These are phyloP conservation scores for Cytospora piceicola DNA, from an alignment of 2,329 filamentous ascomycete species.

Conservation along the genomic window DNA sequence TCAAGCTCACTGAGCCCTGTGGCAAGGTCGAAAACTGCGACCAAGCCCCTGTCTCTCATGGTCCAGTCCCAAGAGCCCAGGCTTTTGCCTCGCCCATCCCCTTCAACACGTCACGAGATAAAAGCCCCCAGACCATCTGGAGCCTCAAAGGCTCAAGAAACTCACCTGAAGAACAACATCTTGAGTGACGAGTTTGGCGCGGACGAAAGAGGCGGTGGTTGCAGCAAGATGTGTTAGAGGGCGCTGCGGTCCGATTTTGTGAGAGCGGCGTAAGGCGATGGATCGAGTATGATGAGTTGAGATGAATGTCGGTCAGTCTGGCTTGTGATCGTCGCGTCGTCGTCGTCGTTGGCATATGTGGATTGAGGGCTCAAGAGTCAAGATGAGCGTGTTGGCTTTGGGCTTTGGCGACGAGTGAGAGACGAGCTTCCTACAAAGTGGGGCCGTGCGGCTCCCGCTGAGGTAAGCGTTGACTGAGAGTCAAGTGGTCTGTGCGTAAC, in stretches of 20 bases:
- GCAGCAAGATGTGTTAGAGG: neutral
- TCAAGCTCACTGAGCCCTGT: neutral
- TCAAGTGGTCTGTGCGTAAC: neutral
- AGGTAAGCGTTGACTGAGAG: neutral
- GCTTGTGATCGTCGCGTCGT: neutral
- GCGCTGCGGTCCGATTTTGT: neutral
- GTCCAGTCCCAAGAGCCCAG: neutral
- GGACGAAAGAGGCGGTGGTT: neutral
- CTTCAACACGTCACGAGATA: no score
- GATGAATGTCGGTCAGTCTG: neutral
- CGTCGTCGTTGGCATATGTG: neutral
- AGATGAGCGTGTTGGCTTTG: neutral
- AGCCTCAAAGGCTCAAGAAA: neutral
- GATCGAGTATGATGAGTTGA: neutral
- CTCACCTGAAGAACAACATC: constrained; percentile 53
- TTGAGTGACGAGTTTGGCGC: neutral
- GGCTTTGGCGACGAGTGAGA: neutral
- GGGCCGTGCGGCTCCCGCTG: neutral
- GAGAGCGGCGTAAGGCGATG: neutral
- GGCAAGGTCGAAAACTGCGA: neutral
- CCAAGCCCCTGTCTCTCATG: neutral
- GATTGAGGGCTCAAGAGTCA: neutral
- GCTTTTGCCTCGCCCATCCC: no score
- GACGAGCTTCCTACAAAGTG: constrained; percentile 6
- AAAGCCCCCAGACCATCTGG: neutral